phyloP scores from a whole-genome alignment of 768 basidiomycete genomes.

The Boletus subparvulus region DNA sequence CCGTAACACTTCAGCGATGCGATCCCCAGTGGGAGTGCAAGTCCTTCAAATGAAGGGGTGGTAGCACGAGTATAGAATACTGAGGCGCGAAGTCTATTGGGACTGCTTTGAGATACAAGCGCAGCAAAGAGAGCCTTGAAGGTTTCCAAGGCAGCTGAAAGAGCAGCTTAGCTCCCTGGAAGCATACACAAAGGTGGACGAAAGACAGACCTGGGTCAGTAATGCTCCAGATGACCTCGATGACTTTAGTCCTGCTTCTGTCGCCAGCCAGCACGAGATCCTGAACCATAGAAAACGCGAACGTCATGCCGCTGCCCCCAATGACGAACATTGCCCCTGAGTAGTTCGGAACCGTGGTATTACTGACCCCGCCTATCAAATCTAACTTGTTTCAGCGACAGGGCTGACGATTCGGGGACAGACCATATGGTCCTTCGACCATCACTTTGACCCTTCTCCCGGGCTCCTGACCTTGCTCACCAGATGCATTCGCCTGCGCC shows the following conservation, averaged over 20 bases:
- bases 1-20: conserved; percentile 9
- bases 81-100: conserved; percentile 46
- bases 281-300: conserved; percentile 58
- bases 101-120: conserved; percentile 43
- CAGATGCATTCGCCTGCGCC: conserved; percentile 34
- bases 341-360: conserved; percentile 61
- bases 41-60: conserved; percentile 4
- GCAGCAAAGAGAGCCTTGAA: conserved; percentile 34
- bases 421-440: conserved; percentile 56
- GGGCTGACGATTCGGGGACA: conserved; percentile 7
- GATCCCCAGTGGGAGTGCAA: conserved; percentile 27
- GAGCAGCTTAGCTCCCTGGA: background rate
- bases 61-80: conserved; percentile 57
- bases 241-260: conserved; percentile 50
- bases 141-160: conserved; percentile 45
- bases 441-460: conserved; percentile 37
- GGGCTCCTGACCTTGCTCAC: conserved; percentile 20
- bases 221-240: conserved; percentile 64
- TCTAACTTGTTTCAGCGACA: background rate
- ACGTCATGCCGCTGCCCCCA: conserved; percentile 79
- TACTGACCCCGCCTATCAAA: conserved; percentile 52
- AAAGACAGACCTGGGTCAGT: conserved; percentile 46
- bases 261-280: conserved; percentile 56
- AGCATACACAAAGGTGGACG: background rate
- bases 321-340: conserved; percentile 66